These are phyloP conservation scores for Neofusicoccum umdonicola DNA, from an alignment of 2,329 filamentous ascomycete genomes.

Conservation along the genomic window DNA sequence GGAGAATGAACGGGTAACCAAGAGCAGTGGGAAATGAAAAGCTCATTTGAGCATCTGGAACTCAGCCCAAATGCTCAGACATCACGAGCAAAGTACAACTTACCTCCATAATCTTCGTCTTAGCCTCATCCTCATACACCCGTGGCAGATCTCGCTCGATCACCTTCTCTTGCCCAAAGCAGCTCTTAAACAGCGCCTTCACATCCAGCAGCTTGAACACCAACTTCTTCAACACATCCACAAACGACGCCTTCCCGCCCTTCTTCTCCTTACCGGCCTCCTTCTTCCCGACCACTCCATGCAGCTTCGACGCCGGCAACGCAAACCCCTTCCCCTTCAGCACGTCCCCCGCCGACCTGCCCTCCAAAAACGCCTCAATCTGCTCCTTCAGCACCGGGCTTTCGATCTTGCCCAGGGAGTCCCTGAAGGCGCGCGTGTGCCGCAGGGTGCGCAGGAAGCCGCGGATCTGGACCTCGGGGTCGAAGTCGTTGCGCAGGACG, in stretches of 20 bases:
- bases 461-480: constrained; percentile 32
- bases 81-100: too few relatives aligned
- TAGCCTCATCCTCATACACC: too few relatives aligned
- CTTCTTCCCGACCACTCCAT: background rate
- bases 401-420: constrained; percentile 28
- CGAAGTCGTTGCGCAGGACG: constrained; percentile 29
- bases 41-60: too few relatives aligned
- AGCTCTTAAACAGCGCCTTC: constrained; percentile 24
- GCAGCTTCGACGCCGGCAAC: constrained; percentile 4
- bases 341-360: constrained; percentile 26
- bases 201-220: constrained; percentile 20
- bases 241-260: background rate
- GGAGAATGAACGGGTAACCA: too few relatives aligned
- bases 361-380: constrained; percentile 31
- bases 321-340: constrained; percentile 25
- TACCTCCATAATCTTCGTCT: too few relatives aligned
- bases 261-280: too few relatives aligned
- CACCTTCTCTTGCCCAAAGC: constrained; percentile 7
- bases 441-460: constrained; percentile 32
- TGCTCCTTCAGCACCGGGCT: constrained; percentile 27
- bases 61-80: too few relatives aligned
- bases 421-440: constrained; percentile 28
- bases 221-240: constrained; percentile 21
- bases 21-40: too few relatives aligned
- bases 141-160: too few relatives aligned